Base-by-base conservation (phyloP, 2,329 filamentous ascomycete species). In the Aureobasidium sp. region DNA sequence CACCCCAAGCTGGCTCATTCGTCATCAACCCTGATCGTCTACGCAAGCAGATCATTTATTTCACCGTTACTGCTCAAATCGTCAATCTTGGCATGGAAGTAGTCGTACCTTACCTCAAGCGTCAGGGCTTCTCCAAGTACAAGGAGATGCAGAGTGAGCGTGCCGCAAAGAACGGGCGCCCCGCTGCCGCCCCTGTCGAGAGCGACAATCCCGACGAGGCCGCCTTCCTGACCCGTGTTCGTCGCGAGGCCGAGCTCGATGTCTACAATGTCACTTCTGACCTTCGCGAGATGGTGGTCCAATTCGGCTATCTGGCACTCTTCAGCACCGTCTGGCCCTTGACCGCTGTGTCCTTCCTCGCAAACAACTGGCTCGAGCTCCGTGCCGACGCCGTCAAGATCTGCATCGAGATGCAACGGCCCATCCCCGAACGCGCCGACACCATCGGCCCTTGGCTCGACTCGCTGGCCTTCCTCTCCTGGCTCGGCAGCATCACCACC, bases 281-380 rank as follows among this genome's bases (percentile, higher is more conserved):
- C 71, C 90, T 97, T 65, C 83, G 94, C 40, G 94, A 99, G 76
- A 96, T 96, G 91, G 85, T 91, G 31, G 85, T 96, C 40, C 78
- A 81, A 68, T 91, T 83, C 79, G 91, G 92, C 33, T 97, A 97
- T 72, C 81, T 99, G 0, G 88, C 89, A 0, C 82, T 97, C 11
- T 97, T 97, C 74, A 94, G 90, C 0, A 89, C 94, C 2, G 86
- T 96, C 60, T 99, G 94, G 94, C 94, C 94, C 0, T 79, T 97
- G n/a, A 92, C 93, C 0, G 87, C 89, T 1, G 81, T 91, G 62
- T 93, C 89, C 1, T 97, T 97, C 77, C 78, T 97, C 14, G 78
- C 94, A 74, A 97, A 97, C 77, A 95, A 97, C 77, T 97, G 93
- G 91, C 78, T 99, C 62, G 94, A 97, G 72, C 83, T 97, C 42